A percentile compares a stretch with the other conserved stretches of the same genome.
Conservation (phyloP, 805 yeast genomes). For the Pichia californica region DNA sequence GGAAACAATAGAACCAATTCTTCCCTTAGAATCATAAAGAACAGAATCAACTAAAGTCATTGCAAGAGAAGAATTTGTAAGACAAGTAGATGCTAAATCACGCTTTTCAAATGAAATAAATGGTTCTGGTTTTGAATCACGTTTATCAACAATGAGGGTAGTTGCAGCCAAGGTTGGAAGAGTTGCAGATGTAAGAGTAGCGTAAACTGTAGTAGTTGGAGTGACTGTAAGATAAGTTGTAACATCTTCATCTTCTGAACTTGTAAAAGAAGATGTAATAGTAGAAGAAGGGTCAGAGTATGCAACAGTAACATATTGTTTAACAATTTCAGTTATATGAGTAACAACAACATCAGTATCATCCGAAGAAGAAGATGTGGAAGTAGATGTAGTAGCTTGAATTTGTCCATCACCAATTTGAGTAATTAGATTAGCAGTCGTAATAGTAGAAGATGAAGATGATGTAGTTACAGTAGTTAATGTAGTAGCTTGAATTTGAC, state of each 20-base stretch:
- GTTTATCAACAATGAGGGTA: conserved; percentile 22
- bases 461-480: conserved; percentile 17
- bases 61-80: conserved; percentile 43
- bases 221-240: conserved; percentile 24
- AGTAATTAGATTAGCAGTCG: conserved; percentile 12
- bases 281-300: conserved; percentile 1
- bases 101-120: conserved; percentile 10
- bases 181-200: conserved; percentile 22
- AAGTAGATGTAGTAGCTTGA: conserved; percentile 21
- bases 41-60: conserved; percentile 46
- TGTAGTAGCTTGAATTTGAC: conserved; percentile 38
- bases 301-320: conserved; percentile 5
- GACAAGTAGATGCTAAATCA: conserved; percentile 35
- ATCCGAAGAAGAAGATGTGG: background rate
- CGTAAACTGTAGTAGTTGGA: conserved; percentile 25
- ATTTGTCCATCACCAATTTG: conserved; percentile 23
- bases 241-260: conserved; percentile 19
- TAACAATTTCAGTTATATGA: conserved; percentile 13
- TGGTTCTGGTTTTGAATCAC: conserved; percentile 18
- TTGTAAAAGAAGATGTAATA: background rate
- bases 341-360: conserved; percentile 4
- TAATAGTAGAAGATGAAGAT: conserved; percentile 16
- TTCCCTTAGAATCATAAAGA: conserved; percentile 52
- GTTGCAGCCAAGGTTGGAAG: conserved; percentile 16
- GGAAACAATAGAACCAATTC: conserved; percentile 75